These are phyloP conservation scores for Alternaria novae-zelandiae DNA, from an alignment of 2,329 filamentous ascomycete genomes.

Conservation along the genomic window DNA sequence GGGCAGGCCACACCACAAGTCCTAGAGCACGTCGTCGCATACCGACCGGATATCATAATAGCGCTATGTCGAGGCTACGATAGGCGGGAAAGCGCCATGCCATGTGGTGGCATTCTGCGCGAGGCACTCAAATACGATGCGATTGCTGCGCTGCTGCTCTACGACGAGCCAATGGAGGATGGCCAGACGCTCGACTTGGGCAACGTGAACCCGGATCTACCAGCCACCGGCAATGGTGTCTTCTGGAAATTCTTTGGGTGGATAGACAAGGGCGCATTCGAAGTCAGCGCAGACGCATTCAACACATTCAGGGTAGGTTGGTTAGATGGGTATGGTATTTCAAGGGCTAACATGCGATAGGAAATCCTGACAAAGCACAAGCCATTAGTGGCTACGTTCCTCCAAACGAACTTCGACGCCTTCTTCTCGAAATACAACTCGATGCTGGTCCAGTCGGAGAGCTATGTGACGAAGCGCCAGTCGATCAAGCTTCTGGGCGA, in stretches of 20 bases:
- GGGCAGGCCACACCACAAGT: conserved; percentile 79
- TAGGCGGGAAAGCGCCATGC: conserved; percentile 87
- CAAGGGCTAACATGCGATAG: conserved; percentile 55
- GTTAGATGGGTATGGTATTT: neutral
- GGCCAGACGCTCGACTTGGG: conserved; percentile 78
- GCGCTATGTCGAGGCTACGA: conserved; percentile 90
- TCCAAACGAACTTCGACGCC: conserved; percentile 86
- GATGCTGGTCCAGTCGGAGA: conserved; percentile 86
- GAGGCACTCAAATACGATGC: conserved; percentile 92
- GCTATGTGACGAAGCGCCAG: conserved; percentile 97
- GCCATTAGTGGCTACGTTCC: conserved; percentile 83
- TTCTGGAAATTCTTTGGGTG: conserved; percentile 98
- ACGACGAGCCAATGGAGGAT: conserved; percentile 80
- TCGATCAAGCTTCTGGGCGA: conserved; percentile 97
- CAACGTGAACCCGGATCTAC: conserved; percentile 76
- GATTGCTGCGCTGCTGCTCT: conserved; percentile 87
- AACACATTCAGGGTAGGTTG: conserved; percentile 84
- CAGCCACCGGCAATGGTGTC: conserved; percentile 79
- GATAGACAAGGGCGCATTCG: conserved; percentile 96
- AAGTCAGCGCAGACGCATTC: conserved; percentile 96
- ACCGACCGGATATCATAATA: conserved; percentile 84
- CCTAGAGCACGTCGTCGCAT: conserved; percentile 85
- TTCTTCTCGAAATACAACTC: conserved; percentile 94
- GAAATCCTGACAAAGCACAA: conserved; percentile 96
- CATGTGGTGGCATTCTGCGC: conserved; percentile 85